Evolutionary conservation across 306 rosid species (phyloP).

Genomic region (Fragaria ananassa): DNA sequence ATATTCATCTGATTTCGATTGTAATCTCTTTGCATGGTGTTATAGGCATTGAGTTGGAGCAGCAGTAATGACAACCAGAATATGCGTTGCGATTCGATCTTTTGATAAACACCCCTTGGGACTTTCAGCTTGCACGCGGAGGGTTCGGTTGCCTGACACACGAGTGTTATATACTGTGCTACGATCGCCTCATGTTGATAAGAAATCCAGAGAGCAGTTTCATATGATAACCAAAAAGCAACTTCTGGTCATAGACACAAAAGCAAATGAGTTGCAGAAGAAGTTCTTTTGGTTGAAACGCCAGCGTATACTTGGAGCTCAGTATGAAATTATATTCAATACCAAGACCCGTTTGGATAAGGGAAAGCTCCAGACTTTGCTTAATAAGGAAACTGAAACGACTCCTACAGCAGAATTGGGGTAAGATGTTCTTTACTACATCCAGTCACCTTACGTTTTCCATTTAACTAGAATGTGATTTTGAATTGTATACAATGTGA

Average conservation of each 20-base stretch:
- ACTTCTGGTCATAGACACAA: conserved; percentile 6
- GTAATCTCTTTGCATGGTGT: neutral
- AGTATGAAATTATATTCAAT: conserved; percentile 9
- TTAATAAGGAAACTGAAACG: neutral
- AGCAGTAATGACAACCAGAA: conserved; percentile 8
- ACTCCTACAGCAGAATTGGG: neutral
- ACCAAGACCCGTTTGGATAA: conserved; percentile 8
- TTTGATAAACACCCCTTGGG: conserved; percentile 10
- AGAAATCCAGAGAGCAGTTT: conserved; percentile 10
- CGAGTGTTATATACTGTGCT: conserved; percentile 1
- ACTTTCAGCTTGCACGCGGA: neutral
- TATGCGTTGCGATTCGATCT: conserved; percentile 5
- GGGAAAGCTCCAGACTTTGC: conserved; percentile 5
- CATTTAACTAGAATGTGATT: neutral
- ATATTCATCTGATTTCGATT: neutral
- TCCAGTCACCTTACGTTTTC: neutral
- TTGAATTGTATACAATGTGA: neutral
- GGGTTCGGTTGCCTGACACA: conserved; percentile 3
- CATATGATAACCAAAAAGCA: conserved; percentile 10
- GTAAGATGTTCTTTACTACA: neutral
- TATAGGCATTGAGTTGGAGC: neutral
- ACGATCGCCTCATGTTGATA: conserved; percentile 15
- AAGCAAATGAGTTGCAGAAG: neutral
- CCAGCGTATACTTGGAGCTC: conserved; percentile 16
- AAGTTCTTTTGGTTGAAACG: conserved; percentile 13